Conservation (phyloP, 345 rosid species). For the Lumnitzera racemosa region DNA sequence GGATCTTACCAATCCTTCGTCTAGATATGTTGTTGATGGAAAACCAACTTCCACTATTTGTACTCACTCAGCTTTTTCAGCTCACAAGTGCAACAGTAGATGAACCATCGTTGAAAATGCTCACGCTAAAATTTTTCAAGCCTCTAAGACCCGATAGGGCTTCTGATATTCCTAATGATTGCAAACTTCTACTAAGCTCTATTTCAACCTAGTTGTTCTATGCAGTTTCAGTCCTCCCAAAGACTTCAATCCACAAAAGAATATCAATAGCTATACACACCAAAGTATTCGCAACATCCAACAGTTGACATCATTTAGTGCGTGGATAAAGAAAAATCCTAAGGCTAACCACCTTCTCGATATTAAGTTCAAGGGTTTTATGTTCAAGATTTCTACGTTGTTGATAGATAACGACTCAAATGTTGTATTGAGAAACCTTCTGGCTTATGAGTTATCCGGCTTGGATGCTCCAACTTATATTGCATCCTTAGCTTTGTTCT, state of each 20-base stretch:
- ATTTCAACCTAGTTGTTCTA: slow-evolving; percentile 5
- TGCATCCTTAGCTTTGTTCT: not conserved
- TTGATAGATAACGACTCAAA: slow-evolving; percentile 4
- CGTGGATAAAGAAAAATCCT: slow-evolving; percentile 4
- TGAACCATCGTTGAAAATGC: not conserved
- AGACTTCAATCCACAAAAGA: not conserved
- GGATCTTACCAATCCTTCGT: not conserved
- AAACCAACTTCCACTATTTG: too few species aligned
- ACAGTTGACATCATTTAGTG: not conserved
- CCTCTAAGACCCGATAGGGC: not conserved
- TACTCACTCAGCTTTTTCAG: too few species aligned
- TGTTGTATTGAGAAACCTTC: not conserved
- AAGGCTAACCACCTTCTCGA: not conserved
- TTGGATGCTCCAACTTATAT: not conserved
- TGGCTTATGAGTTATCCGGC: slow-evolving; percentile 7
- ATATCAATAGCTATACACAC: not conserved
- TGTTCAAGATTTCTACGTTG: slow-evolving; percentile 4
- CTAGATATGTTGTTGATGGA: not conserved
- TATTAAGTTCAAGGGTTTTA: slow-evolving; percentile 1
- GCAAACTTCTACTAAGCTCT: slow-evolving; percentile 3
- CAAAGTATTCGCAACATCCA: slow-evolving; percentile 1
- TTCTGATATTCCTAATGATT: too few species aligned
- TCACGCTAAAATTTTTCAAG: slow-evolving; percentile 4
- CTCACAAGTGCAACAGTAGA: too few species aligned
- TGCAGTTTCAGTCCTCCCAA: not conserved